Percentiles rank a stretch among this genome's conserved stretches.
phyloP scores from a whole-genome alignment of 805 yeast species.

The Saccharomycopsis sp. region DNA sequence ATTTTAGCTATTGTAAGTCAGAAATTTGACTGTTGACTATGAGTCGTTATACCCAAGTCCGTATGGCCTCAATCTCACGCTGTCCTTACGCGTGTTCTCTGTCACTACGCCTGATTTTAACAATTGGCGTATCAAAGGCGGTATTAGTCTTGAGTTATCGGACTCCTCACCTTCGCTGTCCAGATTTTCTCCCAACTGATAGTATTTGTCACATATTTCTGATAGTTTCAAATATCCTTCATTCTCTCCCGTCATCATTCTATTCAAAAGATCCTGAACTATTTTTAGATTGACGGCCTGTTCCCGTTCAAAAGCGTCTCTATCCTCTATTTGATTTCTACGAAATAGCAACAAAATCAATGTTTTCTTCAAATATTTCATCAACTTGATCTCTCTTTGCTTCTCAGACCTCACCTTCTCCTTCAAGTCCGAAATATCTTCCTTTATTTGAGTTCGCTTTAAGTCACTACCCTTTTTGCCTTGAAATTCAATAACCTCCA shows the following conservation, averaged over 20 bases:
- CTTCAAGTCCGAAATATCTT: background rate
- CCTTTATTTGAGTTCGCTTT: background rate
- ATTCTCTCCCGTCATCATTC: slow-evolving; percentile 16
- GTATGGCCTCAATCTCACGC: slow-evolving; percentile 11
- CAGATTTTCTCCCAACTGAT: slow-evolving; percentile 27
- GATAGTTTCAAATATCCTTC: slow-evolving; percentile 11
- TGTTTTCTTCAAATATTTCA: slow-evolving; percentile 2
- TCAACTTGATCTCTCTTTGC: background rate
- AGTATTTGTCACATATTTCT: slow-evolving; percentile 8
- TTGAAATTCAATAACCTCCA: slow-evolving; percentile 2
- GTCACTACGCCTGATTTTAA: slow-evolving; percentile 9
- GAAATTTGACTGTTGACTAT: background rate
- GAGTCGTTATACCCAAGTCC: slow-evolving; percentile 7
- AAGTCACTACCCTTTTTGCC: background rate
- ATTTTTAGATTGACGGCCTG: slow-evolving; percentile 1
- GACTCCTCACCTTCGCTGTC: slow-evolving; percentile 25
- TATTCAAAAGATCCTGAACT: slow-evolving; percentile 10
- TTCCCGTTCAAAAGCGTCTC: background rate
- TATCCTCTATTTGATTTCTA: background rate
- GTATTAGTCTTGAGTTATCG: slow-evolving; percentile 19
- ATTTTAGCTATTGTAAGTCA: background rate
- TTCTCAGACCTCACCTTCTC: background rate
- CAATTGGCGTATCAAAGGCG: slow-evolving; percentile 12
- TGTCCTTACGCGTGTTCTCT: slow-evolving; percentile 4
- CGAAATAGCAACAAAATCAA: background rate